These are phyloP conservation scores for Juglanconis oblonga DNA, from an alignment of 2,329 filamentous ascomycete species.

Conservation along the genomic window DNA sequence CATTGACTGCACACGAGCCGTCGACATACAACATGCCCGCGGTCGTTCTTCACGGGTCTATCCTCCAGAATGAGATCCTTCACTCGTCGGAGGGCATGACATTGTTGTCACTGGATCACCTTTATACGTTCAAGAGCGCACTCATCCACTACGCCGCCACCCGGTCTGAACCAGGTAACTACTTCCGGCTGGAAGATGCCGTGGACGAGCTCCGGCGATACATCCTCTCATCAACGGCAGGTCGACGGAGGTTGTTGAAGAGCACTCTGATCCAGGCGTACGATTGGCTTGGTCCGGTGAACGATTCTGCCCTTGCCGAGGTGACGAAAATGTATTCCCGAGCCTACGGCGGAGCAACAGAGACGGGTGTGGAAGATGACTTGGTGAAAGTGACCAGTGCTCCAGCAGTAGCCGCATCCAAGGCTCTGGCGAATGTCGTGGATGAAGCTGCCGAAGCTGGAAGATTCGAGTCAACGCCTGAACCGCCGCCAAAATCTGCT, in stretches of 20 bases:
- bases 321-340: conserved; percentile 55
- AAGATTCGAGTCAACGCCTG: not conserved
- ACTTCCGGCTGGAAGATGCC: conserved; percentile 53
- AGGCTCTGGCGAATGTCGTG: not conserved
- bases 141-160: conserved; percentile 55
- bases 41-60: conserved; percentile 53
- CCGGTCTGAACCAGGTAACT: conserved; percentile 25
- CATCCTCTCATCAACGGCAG: conserved; percentile 45
- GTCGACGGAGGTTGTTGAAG: conserved; percentile 46
- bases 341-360: conserved; percentile 50
- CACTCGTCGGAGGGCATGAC: conserved; percentile 60
- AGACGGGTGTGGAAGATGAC: conserved; percentile 47
- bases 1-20: conserved; percentile 21
- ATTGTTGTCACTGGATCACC: conserved; percentile 56
- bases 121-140: conserved; percentile 63
- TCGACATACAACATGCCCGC: conserved; percentile 43
- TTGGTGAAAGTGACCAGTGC: not conserved
- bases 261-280: conserved; percentile 54
- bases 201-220: conserved; percentile 62
- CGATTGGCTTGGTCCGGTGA: conserved; percentile 51
- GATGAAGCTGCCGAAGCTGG: not conserved
- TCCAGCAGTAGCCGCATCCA: not conserved
- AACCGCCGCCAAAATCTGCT: not conserved
- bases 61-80: conserved; percentile 58
- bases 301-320: conserved; percentile 47